Conservation (phyloP, 1,284 basidiomycete genomes). For the Pterula multifida region DNA sequence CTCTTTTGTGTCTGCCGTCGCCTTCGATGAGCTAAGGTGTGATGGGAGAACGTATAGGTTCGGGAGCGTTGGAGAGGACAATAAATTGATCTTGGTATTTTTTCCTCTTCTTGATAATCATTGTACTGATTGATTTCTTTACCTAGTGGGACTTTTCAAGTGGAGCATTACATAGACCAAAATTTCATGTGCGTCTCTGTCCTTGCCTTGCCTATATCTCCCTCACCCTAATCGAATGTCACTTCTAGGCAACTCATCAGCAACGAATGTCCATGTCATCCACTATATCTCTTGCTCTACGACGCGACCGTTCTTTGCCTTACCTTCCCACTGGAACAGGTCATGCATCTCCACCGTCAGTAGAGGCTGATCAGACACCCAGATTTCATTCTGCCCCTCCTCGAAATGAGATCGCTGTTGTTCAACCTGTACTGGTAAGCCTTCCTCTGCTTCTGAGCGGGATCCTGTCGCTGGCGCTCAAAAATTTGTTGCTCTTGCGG, state of each 20-base stretch:
- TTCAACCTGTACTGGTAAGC: constrained; percentile 82
- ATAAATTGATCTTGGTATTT: constrained; percentile 73
- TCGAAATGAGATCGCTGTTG: constrained; percentile 77
- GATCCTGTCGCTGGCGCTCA: neutral
- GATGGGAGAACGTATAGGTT: constrained; percentile 86
- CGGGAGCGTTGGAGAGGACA: constrained; percentile 89
- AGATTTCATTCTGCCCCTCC: constrained; percentile 81
- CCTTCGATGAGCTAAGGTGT: constrained; percentile 80
- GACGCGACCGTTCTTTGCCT: constrained; percentile 47
- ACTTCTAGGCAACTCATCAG: constrained; percentile 40
- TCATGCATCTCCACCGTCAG: constrained; percentile 18
- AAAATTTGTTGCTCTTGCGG: too few relatives aligned
- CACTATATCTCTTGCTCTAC: constrained; percentile 53
- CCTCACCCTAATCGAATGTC: constrained; percentile 2
- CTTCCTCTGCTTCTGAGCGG: neutral
- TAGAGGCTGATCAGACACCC: constrained; percentile 25
- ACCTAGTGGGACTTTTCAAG: constrained; percentile 93
- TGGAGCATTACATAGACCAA: constrained; percentile 64
- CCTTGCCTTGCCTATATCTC: neutral
- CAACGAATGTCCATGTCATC: constrained; percentile 67
- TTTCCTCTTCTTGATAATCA: neutral
- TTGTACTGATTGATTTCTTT: constrained; percentile 4
- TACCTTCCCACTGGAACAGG: constrained; percentile 21
- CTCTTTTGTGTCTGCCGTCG: constrained; percentile 82
- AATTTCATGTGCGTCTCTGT: constrained; percentile 28